A percentile compares a stretch with the other conserved stretches of the same genome.
Conservation (phyloP, 2,329 filamentous ascomycete genomes). For the Penicillium sp. region DNA sequence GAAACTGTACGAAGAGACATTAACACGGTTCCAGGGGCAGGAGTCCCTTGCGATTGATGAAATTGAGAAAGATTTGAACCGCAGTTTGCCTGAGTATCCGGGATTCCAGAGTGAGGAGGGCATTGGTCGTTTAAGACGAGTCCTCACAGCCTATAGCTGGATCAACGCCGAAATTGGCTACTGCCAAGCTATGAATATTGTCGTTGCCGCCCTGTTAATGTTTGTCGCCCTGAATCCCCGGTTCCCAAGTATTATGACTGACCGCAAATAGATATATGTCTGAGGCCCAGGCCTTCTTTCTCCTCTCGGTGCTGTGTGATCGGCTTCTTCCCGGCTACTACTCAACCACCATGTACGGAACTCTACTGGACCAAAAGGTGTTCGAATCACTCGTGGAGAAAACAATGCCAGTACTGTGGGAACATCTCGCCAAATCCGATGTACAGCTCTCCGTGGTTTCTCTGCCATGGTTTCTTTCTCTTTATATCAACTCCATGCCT, state of each 20-base stretch:
- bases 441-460: constrained; percentile 97
- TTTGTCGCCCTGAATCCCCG: constrained; percentile 39
- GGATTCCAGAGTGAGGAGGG: constrained; percentile 96
- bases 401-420: constrained; percentile 98
- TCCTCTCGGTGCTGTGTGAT: constrained; percentile 88
- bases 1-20: constrained; percentile 75
- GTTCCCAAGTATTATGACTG: constrained; percentile 11
- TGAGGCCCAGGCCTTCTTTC: constrained; percentile 90
- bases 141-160: constrained; percentile 97
- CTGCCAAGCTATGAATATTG: constrained; percentile 99
- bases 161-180: constrained; percentile 93
- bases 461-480: constrained; percentile 92
- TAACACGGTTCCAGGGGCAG: constrained; percentile 76
- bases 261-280: constrained; percentile 74
- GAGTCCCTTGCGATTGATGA: constrained; percentile 96
- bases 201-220: constrained; percentile 94
- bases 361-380: constrained; percentile 90
- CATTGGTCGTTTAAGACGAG: constrained; percentile 81
- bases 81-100: constrained; percentile 93
- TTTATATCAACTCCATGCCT: constrained; percentile 99
- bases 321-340: constrained; percentile 94
- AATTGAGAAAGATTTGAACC: constrained; percentile 97
- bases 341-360: constrained; percentile 98
- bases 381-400: constrained; percentile 98
- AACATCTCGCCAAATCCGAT: constrained; percentile 94